phyloP scores from a whole-genome alignment of 768 basidiomycete species.

The Antrodiella citrinella region DNA sequence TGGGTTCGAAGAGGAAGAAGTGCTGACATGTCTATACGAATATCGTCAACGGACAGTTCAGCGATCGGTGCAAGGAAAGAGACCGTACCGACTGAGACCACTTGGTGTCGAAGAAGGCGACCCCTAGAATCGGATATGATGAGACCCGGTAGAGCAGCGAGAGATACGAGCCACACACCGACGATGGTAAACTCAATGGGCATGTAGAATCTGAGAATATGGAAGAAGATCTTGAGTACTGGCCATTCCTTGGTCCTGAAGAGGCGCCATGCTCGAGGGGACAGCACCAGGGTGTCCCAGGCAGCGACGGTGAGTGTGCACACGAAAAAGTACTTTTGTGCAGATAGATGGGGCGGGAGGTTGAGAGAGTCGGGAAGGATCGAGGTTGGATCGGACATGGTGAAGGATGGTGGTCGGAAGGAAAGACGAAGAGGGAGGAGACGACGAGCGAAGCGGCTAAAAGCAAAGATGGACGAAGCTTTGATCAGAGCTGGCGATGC shows the following conservation, averaged over 20 bases:
- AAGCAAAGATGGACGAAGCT: neutral
- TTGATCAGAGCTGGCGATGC: too few species aligned
- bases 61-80: neutral
- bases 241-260: conserved; percentile 62
- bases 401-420: neutral
- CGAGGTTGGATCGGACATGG: conserved; percentile 6
- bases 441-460: too few species aligned
- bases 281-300: conserved; percentile 84
- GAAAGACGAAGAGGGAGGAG: neutral
- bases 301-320: conserved; percentile 86
- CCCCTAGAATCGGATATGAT: conserved; percentile 35
- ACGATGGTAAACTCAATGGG: conserved; percentile 72
- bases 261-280: conserved; percentile 71
- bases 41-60: neutral
- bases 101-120: conserved; percentile 78
- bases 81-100: conserved; percentile 46
- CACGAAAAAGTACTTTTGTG: conserved; percentile 86
- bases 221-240: conserved; percentile 64
- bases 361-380: conserved; percentile 59
- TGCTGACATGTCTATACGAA: conserved; percentile 44
- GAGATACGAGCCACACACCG: conserved; percentile 43
- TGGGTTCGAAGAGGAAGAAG: conserved; percentile 83
- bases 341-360: conserved; percentile 69
- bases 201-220: conserved; percentile 71
- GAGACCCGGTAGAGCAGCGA: neutral